These are phyloP conservation scores for Pezicula carpinea DNA, from an alignment of 2,329 filamentous ascomycete species.

Conservation along the genomic window DNA sequence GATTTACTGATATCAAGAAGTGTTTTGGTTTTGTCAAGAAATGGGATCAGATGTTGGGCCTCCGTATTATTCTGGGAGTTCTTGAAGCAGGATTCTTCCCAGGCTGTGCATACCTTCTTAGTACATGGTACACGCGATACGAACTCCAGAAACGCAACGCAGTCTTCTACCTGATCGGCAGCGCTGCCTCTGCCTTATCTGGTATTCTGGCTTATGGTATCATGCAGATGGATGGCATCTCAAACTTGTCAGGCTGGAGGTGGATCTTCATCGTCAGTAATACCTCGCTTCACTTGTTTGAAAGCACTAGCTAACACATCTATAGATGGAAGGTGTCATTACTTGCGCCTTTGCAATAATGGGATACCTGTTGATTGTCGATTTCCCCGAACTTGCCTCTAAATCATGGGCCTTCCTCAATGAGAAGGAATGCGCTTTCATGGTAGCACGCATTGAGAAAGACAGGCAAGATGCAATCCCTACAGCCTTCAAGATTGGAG, in stretches of 20 bases:
- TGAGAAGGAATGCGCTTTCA: conserved; percentile 45
- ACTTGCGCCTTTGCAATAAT: conserved; percentile 47
- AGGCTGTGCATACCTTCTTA: conserved; percentile 37
- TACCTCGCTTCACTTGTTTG: neutral
- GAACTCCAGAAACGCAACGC: conserved; percentile 68
- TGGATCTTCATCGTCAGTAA: conserved; percentile 51
- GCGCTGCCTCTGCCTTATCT: conserved; percentile 59
- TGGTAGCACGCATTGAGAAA: conserved; percentile 48
- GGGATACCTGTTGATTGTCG: conserved; percentile 55
- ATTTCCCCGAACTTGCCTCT: conserved; percentile 56
- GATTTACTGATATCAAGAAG: neutral
- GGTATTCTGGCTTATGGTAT: conserved; percentile 68
- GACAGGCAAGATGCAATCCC: conserved; percentile 50
- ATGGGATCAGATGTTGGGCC: conserved; percentile 22
- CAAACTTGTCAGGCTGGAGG: conserved; percentile 44
- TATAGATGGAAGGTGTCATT: conserved; percentile 35
- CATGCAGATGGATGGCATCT: conserved; percentile 35
- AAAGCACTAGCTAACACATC: neutral
- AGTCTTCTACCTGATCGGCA: conserved; percentile 65
- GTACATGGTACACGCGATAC: conserved; percentile 42
- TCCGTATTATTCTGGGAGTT: conserved; percentile 24
- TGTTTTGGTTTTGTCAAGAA: conserved; percentile 52
- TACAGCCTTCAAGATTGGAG: conserved; percentile 41
- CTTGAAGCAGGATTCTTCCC: conserved; percentile 30
- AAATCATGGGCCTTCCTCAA: conserved; percentile 44